These are phyloP conservation scores for Trichoderma oligosporum DNA, from an alignment of 2,329 filamentous ascomycete species.

Conservation along the genomic window DNA sequence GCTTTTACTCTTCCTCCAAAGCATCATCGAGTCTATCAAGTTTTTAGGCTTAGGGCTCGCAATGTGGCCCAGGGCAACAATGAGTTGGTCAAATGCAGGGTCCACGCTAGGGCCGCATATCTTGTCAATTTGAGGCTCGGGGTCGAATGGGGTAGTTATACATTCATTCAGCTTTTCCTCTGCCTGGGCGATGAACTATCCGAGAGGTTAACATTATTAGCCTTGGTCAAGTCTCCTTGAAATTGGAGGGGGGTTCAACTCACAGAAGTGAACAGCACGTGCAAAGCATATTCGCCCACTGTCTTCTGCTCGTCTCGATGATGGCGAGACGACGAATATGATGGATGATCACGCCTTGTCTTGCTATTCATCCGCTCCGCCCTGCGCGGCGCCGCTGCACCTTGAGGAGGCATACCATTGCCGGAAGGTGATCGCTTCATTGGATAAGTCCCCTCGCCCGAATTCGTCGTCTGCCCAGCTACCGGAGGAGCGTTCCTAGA, in stretches of 20 bases:
- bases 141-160: conserved; percentile 72
- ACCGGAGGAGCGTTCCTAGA: conserved; percentile 45
- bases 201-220: neutral
- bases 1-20: conserved; percentile 95
- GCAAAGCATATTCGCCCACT: conserved; percentile 95
- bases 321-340: conserved; percentile 69
- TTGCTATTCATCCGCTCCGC: conserved; percentile 62
- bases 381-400: conserved; percentile 48
- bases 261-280: conserved; percentile 91
- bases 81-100: conserved; percentile 86
- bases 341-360: conserved; percentile 69
- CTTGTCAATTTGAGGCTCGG: conserved; percentile 78
- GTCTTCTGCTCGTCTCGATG: conserved; percentile 78
- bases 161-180: conserved; percentile 93
- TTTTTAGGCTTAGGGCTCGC: conserved; percentile 91
- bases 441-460: conserved; percentile 23
- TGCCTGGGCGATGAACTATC: conserved; percentile 85
- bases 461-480: conserved; percentile 30
- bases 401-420: conserved; percentile 42
- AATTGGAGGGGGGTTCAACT: conserved; percentile 34
- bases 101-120: conserved; percentile 91
- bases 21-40: conserved; percentile 94
- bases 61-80: conserved; percentile 89
- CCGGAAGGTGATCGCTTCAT: conserved; percentile 48
- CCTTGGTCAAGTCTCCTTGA: too few species aligned